These are phyloP conservation scores for Rubroboletus pulcherrimus DNA, from an alignment of 768 basidiomycete genomes.

Conservation along the genomic window DNA sequence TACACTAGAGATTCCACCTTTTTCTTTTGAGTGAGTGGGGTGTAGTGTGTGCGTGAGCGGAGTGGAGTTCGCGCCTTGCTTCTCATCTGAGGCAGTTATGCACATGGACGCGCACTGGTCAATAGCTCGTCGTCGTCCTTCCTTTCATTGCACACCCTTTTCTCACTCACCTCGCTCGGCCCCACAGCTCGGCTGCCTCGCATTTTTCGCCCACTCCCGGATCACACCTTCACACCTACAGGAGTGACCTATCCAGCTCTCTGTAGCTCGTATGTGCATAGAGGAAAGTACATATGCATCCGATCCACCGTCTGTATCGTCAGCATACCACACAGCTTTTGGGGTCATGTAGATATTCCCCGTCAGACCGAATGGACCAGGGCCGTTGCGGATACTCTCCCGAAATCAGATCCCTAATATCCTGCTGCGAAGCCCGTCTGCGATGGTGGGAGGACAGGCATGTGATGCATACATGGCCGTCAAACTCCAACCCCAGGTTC, in stretches of 20 bases:
- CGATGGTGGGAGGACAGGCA: constrained; percentile 16
- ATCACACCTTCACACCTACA: too few species aligned
- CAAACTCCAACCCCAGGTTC: constrained; percentile 20
- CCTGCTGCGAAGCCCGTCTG: constrained; percentile 15
- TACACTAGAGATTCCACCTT: constrained; percentile 7
- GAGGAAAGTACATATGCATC: not conserved
- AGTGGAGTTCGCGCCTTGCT: too few species aligned
- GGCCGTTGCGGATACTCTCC: constrained; percentile 1
- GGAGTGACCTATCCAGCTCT: too few species aligned
- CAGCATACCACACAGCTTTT: constrained; percentile 22
- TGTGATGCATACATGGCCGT: constrained; percentile 30
- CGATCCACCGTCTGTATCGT: not conserved
- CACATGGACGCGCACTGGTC: too few species aligned
- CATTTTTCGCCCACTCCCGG: too few species aligned
- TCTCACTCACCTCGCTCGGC: too few species aligned
- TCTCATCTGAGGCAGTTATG: too few species aligned
- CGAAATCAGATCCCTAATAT: constrained; percentile 12
- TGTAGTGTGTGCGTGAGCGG: too few species aligned
- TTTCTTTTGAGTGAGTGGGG: not conserved
- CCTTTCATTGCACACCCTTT: too few species aligned
- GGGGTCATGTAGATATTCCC: constrained; percentile 3
- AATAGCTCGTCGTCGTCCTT: too few species aligned
- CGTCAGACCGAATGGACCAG: not conserved
- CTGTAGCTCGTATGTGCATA: too few species aligned
- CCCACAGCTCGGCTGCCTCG: too few species aligned